Evolutionary conservation across 2,329 filamentous ascomycete species (phyloP).

Genomic region (Aspergillus ustus): DNA sequence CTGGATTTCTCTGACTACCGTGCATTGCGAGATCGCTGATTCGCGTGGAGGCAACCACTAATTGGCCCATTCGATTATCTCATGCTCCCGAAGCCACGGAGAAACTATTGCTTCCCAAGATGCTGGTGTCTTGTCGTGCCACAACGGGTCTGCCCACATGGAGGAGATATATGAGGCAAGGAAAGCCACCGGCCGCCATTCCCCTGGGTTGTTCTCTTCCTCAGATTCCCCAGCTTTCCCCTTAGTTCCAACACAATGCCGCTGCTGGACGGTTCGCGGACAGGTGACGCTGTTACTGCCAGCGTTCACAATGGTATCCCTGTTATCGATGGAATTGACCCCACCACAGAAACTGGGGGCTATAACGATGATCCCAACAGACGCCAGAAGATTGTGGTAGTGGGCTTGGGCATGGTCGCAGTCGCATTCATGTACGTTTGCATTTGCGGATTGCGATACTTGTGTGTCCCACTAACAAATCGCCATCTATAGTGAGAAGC

Average conservation of each 20-base stretch:
- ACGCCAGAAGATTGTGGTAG: conserved; percentile 73
- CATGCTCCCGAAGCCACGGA: conserved; percentile 20
- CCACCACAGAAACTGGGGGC: conserved; percentile 6
- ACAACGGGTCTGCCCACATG: not conserved
- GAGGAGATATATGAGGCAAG: conserved; percentile 11
- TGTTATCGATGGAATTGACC: conserved; percentile 11
- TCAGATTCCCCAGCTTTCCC: not conserved
- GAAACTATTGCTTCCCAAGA: conserved; percentile 13
- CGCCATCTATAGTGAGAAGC: conserved; percentile 69
- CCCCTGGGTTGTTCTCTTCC: not conserved
- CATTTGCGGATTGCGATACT: conserved; percentile 4
- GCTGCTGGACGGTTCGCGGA: conserved; percentile 34
- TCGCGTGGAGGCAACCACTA: conserved; percentile 5
- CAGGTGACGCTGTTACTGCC: conserved; percentile 30
- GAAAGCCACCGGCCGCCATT: not conserved
- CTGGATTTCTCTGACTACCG: conserved; percentile 4
- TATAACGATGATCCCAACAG: conserved; percentile 19
- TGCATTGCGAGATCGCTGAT: conserved; percentile 22
- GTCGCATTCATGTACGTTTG: conserved; percentile 81
- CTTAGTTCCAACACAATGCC: conserved; percentile 29
- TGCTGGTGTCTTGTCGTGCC: conserved; percentile 10
- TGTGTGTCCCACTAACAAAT: not conserved
- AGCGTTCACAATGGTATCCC: conserved; percentile 21
- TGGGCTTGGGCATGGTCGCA: conserved; percentile 90
- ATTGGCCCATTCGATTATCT: conserved; percentile 23